Evolutionary conservation across 2,329 filamentous ascomycete genomes (phyloP).

Genomic region (Orbilia oligospora): DNA sequence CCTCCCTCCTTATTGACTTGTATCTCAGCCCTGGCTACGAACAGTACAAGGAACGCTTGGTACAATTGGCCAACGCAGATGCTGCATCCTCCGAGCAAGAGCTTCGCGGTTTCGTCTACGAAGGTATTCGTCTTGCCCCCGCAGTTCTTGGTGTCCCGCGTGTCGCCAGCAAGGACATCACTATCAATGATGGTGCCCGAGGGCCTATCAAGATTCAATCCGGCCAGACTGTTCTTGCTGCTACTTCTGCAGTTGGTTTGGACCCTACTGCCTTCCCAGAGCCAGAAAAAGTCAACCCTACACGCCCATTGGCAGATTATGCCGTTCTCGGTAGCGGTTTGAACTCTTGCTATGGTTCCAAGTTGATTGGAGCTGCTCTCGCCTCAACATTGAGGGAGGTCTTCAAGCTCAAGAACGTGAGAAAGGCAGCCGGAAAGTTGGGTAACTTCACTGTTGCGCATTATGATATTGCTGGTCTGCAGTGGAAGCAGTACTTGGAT

Average conservation of each 20-base stretch:
- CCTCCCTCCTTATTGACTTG: conserved; percentile 71
- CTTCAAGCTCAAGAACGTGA: conserved; percentile 69
- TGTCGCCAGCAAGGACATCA: conserved; percentile 69
- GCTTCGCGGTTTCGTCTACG: conserved; percentile 72
- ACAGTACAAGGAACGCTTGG: conserved; percentile 71
- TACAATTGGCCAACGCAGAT: conserved; percentile 70
- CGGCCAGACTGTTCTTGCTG: conserved; percentile 68
- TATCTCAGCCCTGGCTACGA: conserved; percentile 71
- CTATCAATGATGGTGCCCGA: conserved; percentile 69
- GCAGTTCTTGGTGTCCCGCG: conserved; percentile 72
- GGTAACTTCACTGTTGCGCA: conserved; percentile 69
- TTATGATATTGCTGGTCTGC: conserved; percentile 69
- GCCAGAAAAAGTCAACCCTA: conserved; percentile 68
- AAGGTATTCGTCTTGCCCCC: conserved; percentile 72
- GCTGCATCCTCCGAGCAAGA: conserved; percentile 68
- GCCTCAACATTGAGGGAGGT: conserved; percentile 69
- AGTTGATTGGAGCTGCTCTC: conserved; percentile 67
- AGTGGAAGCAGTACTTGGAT: conserved; percentile 71
- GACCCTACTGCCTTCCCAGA: conserved; percentile 68
- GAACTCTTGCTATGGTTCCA: conserved; percentile 68
- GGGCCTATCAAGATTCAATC: conserved; percentile 70
- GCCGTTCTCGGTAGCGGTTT: conserved; percentile 67
- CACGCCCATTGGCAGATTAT: conserved; percentile 67
- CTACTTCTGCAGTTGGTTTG: conserved; percentile 69
- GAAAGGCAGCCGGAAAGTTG: conserved; percentile 66